Evolutionary conservation across 306 rosid genomes (phyloP).

Genomic region (Acacia acuminata): DNA sequence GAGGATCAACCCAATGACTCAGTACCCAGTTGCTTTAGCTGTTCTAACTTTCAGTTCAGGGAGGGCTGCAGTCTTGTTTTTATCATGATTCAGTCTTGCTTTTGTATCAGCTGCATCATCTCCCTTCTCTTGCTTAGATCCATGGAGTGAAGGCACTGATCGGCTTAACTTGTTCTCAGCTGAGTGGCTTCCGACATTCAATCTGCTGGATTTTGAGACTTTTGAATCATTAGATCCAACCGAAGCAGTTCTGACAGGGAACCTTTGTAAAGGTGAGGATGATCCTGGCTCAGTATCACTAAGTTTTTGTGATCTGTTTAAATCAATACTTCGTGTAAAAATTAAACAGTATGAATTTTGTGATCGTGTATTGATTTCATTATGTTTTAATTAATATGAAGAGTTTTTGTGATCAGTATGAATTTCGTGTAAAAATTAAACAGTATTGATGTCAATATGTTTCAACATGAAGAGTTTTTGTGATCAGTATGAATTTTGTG

Average conservation of each 20-base stretch:
- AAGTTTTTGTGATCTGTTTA: no score
- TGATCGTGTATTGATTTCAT: no score
- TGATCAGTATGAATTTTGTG: no score
- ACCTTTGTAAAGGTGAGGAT: conserved; percentile 77
- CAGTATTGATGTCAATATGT: no score
- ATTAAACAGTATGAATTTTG: no score
- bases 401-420: no score
- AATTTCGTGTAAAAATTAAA: no score
- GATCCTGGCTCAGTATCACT: conserved; percentile 90
- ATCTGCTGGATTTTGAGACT: conserved; percentile 66
- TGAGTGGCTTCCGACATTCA: conserved; percentile 52
- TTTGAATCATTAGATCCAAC: conserved; percentile 64
- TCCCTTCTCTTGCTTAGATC: conserved; percentile 64
- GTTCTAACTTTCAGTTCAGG: conserved; percentile 93
- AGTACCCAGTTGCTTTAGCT: conserved; percentile 60
- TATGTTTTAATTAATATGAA: no score
- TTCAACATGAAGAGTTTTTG: no score
- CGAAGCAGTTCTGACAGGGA: conserved; percentile 51
- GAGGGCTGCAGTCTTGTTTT: conserved; percentile 82
- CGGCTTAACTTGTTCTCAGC: conserved; percentile 64
- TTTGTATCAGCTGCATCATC: conserved; percentile 60
- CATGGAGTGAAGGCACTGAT: conserved; percentile 80
- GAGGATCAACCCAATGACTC: no score
- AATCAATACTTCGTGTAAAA: no score
- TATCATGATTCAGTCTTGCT: conserved; percentile 79